A percentile compares a stretch with the other conserved stretches of the same genome.
These are phyloP conservation scores for Aspergillus heteromorphus DNA, from an alignment of 495 filamentous ascomycete genomes.

Conservation along the genomic window DNA sequence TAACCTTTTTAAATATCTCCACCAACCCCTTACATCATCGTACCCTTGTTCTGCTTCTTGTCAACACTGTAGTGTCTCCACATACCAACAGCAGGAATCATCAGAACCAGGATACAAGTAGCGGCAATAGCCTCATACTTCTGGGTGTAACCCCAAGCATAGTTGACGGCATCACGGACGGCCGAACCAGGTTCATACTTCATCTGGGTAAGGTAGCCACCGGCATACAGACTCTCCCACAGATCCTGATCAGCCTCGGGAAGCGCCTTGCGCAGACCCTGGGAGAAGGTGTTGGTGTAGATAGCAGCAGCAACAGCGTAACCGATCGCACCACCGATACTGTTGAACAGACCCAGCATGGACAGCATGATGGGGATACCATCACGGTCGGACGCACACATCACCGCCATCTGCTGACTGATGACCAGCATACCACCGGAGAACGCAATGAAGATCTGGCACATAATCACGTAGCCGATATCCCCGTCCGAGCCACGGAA, in stretches of 20 bases:
- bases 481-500: constrained; percentile 58
- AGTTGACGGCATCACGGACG: constrained; percentile 49
- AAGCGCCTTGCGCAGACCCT: constrained; percentile 37
- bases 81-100: constrained; percentile 32
- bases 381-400: constrained; percentile 59
- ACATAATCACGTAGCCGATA: constrained; percentile 69
- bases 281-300: constrained; percentile 61
- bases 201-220: constrained; percentile 44
- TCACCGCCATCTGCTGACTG: constrained; percentile 65
- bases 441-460: constrained; percentile 74
- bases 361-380: constrained; percentile 68
- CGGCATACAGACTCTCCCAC: constrained; percentile 42
- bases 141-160: constrained; percentile 57
- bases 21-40: constrained; percentile 17
- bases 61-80: constrained; percentile 45
- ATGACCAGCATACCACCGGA: constrained; percentile 61
- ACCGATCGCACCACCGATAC: constrained; percentile 67
- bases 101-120: constrained; percentile 31
- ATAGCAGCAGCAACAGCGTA: constrained; percentile 60
- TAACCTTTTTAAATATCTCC: too few species aligned
- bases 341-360: constrained; percentile 58
- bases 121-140: constrained; percentile 54
- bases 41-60: constrained; percentile 45
- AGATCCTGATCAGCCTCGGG: constrained; percentile 41
- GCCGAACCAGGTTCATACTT: constrained; percentile 48